Evolutionary conservation across 2,329 filamentous ascomycete genomes (phyloP).

Genomic region (Diplodia seriata): DNA sequence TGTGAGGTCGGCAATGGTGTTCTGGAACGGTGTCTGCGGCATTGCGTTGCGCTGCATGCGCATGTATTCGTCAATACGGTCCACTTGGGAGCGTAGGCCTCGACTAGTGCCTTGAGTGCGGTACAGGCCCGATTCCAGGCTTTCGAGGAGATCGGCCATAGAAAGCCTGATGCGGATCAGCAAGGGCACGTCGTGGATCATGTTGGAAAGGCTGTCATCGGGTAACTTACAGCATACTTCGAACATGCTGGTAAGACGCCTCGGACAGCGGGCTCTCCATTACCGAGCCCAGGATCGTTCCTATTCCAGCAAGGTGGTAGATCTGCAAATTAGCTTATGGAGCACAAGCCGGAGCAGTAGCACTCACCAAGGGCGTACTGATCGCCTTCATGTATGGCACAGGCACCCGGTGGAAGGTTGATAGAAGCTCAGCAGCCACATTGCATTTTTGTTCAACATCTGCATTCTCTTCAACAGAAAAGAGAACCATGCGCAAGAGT

Average conservation of each 20-base stretch:
- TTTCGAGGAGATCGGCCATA: conserved; percentile 56
- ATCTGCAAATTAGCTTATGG: conserved; percentile 37
- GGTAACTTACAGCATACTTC: conserved; percentile 47
- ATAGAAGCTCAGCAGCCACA: conserved; percentile 54
- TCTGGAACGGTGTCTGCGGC: conserved; percentile 36
- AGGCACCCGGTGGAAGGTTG: conserved; percentile 53
- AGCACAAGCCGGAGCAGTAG: background rate
- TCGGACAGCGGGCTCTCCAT: conserved; percentile 55
- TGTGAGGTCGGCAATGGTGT: conserved; percentile 33
- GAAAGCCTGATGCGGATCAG: conserved; percentile 34
- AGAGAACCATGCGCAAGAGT: conserved; percentile 57
- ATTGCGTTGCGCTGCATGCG: conserved; percentile 33
- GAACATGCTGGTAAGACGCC: conserved; percentile 51
- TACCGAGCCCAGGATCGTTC: conserved; percentile 57
- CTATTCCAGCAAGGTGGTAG: conserved; percentile 58
- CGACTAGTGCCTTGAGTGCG: conserved; percentile 50
- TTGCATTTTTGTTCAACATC: conserved; percentile 55
- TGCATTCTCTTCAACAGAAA: conserved; percentile 44
- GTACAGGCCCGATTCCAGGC: conserved; percentile 52
- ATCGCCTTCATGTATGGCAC: conserved; percentile 57
- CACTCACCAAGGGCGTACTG: conserved; percentile 51
- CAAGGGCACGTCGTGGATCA: background rate
- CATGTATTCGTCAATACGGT: conserved; percentile 56
- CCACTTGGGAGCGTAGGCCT: conserved; percentile 51
- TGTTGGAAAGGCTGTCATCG: background rate